Evolutionary conservation across 352 stramenopile species (phyloP), one percentile per base, ranked within the genome.

Genomic region (Thraustochytrium striatum): DNA sequence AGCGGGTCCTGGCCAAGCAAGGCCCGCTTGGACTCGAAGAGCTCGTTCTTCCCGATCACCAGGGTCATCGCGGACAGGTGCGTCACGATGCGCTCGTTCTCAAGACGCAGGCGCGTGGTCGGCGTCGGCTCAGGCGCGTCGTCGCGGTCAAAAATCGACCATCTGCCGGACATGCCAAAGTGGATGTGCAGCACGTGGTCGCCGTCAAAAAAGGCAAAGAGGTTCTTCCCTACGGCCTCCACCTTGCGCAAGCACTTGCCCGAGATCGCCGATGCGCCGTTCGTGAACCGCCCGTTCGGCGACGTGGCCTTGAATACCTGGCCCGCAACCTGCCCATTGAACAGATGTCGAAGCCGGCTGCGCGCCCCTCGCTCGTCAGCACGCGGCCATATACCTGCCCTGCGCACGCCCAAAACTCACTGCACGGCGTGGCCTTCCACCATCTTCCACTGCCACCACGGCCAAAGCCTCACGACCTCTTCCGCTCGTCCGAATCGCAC

Each of bases 61-160:
- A 87, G 83, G n/a, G 86, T 90, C 86, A 90, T 89, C n/a, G 85
- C 85, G 41, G 81, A 87, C 7, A 89, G 79, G 82, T 87, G 84
- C 5, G 85, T 75, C 7, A 86, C 80, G 36, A 86, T 58, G 41
- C 52, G 57, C 32, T 28, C 41, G 47, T 82, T 69, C 47, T 75
- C 84, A 2, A 90, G 70, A 33, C 84, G 69, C 25, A 90, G 73
- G 16, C 87, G 58, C 35, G 70, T 79, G 1, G 50, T 58, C 13
- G 57, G 25, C 7, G 55, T 79, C 3, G 70, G 70, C 47, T 79
- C 70, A 8, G 57, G 57, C 9, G 61, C 57, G 85, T 88, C 2
- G 84, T 88, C 33, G 82, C 73, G 47, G 85, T 87, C 61, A 57
- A 84, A 86, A 11, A 89, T 78, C 21, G 84, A 79, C 83, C 85